Evolutionary conservation across 192 early-diverging fungal species (phyloP).

Genomic region (Phlyctochytrium arcticum): DNA sequence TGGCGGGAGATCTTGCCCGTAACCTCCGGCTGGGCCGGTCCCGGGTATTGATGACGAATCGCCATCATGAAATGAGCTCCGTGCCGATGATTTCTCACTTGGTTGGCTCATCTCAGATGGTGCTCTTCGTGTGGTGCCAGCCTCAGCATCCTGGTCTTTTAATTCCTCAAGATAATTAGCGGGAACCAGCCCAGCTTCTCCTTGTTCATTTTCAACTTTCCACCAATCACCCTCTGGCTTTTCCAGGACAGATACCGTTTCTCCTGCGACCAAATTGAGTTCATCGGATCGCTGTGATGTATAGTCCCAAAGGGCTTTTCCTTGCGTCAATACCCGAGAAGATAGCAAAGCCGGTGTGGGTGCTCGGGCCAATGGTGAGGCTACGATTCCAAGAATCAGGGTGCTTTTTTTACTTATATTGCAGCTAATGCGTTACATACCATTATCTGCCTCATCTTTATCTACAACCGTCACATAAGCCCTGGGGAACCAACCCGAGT

Average conservation of each 20-base stretch:
- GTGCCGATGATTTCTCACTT: not conserved
- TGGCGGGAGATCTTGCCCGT: no score
- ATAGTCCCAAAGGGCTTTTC: conserved; percentile 41
- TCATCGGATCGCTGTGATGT: conserved; percentile 38
- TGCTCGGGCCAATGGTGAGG: not conserved
- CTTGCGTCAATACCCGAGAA: conserved; percentile 3
- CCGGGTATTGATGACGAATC: no score
- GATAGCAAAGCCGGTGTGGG: conserved; percentile 12
- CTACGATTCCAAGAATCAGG: not conserved
- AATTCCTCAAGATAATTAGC: conserved; percentile 35
- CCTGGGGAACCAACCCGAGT: conserved; percentile 58
- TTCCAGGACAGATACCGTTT: conserved; percentile 36
- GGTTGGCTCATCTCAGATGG: not conserved
- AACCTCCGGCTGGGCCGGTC: no score
- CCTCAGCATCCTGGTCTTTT: not conserved
- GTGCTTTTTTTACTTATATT: conserved; percentile 22
- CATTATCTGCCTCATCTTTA: conserved; percentile 28
- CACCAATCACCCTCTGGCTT: conserved; percentile 46
- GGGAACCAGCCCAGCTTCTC: conserved; percentile 45
- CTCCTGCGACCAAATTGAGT: conserved; percentile 29
- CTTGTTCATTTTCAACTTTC: conserved; percentile 31
- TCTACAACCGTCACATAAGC: conserved; percentile 50
- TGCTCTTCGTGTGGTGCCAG: not conserved
- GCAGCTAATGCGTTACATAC: no score
- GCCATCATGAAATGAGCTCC: conserved; percentile 12